Evolutionary conservation across 805 yeast species (phyloP), one percentile per base, ranked within the genome.

Genomic region (Saturnispora kantuleensis): DNA sequence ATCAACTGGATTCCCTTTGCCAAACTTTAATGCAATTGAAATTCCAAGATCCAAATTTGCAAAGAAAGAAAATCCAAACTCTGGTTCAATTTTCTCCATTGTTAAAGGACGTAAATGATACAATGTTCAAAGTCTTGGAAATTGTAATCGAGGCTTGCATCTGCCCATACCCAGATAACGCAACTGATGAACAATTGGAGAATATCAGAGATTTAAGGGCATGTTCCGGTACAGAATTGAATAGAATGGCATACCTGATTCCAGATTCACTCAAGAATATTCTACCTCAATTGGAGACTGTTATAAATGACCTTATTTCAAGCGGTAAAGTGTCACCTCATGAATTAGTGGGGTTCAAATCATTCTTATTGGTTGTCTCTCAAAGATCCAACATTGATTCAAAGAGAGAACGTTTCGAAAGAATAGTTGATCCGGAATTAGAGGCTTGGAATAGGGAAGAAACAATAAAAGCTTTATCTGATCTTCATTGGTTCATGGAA

Each of bases 401-500:
- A 52, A 85, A 85, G 58, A 57, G 55, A 2, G 93, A 81, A 51
- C 69, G 88, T 48, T 94, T 93, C 62, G 74, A 86, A 16, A 73
- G 78, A 38, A 84, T 94, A 46, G 98, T 94, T 1, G 98, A 93
- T 59, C 95, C 96, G 0, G 97, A 93, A 52, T 68, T 94, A 40
- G 66, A 74, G 10, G 89, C 96, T 0, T 93, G 99, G 99, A 81
- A 90, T 0, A 88, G 89, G 38, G 90, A 88, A 16, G 80, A 77
- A 10, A 90, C 97, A 0, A 88, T 86, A 50, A 87, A 87, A 57
- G 97, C 97, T 0, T 67, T 93, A 28, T 69, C 81, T 56, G 95
- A 90, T 57, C 70, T 94, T 38, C 96, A 87, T 49, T 93, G 97
- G 97, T 93, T 93, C 55, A 90, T 93, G 97, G 97, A 89, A 63